Evolutionary conservation across 257 asterid genomes (phyloP), one percentile per base, ranked within the genome.

Genomic region (Primulina eburnea): DNA sequence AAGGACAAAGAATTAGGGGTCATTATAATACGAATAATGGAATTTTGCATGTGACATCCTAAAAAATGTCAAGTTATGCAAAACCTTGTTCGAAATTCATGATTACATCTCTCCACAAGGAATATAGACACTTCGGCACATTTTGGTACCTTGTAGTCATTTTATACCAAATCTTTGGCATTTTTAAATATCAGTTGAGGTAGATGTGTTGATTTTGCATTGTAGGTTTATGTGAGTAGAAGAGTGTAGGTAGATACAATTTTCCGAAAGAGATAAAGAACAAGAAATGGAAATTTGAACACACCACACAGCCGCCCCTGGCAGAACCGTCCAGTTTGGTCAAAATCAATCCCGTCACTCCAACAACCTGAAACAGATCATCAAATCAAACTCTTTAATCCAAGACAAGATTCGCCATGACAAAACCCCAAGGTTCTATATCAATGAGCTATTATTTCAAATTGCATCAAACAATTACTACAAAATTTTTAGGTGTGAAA

Each of bases 261-360:
- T 16, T 16, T 50, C 1, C 28, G 12, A 57, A 73, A 10, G 14
- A 26, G 60, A 2, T 28, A 59, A 35, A n/a, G 7, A 50, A 17
- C 1, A 7, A 24, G 24, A 63, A 4, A 7, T 33, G 56, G 6
- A 81, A 26, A 20, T 62, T 37, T 37, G 57, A 69, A 71, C 72
- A 65, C 80, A 93, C 99, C 95, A 93, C 96, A 66, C 99, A 93
- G 70, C 99, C 99, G 75, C 99, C 99, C 84, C 96, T 84, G n/a
- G 99, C 99, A 34, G 99, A 70, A 60, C 99, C 99, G 73, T 93
- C 99, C 9, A 93, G 96, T 74, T 90, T 93, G 9, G 99, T 90
- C 85, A 93, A 76, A 74, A 93, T 90, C 82, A 93, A 82, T 71
- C 99, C 99, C n/a, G 99, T 93, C 33, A 90, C 79, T 69, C 97